Conservation (phyloP, 2,329 filamentous ascomycete species). For the Alternaria solani region DNA sequence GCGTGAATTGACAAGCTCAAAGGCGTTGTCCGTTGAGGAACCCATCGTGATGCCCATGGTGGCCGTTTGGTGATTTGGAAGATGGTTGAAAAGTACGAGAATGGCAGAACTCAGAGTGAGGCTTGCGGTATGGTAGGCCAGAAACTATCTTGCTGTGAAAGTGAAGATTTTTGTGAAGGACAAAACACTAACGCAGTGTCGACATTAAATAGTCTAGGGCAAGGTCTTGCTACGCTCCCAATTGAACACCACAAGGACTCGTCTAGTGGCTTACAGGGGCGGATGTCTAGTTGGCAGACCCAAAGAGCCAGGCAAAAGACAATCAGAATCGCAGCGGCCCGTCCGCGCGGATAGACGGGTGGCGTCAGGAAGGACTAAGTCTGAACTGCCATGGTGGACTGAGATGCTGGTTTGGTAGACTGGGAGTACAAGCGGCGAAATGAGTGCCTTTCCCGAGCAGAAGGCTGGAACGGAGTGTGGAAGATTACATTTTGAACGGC, state of each 20-base stretch:
- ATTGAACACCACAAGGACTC: background rate
- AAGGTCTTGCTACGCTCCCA: conserved; percentile 13
- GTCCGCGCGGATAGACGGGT: conserved; percentile 48
- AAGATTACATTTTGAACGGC: conserved; percentile 10
- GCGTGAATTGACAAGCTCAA: background rate
- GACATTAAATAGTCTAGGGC: conserved; percentile 39
- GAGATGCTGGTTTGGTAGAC: conserved; percentile 29
- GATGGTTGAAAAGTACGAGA: background rate
- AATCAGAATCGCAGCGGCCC: conserved; percentile 47
- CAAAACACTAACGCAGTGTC: conserved; percentile 31
- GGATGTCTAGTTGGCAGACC: conserved; percentile 37
- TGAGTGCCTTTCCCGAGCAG: conserved; percentile 23
- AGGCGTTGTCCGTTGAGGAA: background rate
- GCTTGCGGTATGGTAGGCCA: background rate
- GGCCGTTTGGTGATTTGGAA: background rate
- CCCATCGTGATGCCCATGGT: conserved; percentile 10
- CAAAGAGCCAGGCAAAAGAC: conserved; percentile 29
- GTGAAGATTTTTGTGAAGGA: conserved; percentile 5
- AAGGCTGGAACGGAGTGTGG: conserved; percentile 17
- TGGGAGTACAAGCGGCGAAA: conserved; percentile 30
- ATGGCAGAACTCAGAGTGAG: background rate
- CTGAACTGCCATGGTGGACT: conserved; percentile 36
- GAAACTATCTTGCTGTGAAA: background rate
- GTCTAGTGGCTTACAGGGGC: conserved; percentile 30
- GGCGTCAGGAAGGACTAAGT: conserved; percentile 34